phyloP scores from a whole-genome alignment of 164 flowering plant genomes.

The Cinnamomum micranthum region DNA sequence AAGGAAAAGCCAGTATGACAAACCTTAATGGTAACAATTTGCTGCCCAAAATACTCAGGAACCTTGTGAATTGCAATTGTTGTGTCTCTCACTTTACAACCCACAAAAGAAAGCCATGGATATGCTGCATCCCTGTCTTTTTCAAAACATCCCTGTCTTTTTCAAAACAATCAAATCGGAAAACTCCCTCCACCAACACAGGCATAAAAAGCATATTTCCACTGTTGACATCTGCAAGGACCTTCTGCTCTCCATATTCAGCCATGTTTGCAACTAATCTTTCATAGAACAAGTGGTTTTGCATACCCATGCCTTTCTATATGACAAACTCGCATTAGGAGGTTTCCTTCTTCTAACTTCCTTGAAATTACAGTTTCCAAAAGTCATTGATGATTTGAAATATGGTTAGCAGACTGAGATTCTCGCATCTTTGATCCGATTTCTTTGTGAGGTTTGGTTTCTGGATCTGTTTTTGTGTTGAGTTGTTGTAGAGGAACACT shows the following conservation, averaged over 20 bases:
- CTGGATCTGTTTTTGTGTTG: too few relatives aligned
- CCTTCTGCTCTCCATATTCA: conserved; percentile 20
- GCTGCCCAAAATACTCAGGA: conserved; percentile 52
- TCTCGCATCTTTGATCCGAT: too few relatives aligned
- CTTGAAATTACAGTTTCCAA: conserved; percentile 17
- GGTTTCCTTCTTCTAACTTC: conserved; percentile 18
- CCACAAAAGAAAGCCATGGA: conserved; percentile 76
- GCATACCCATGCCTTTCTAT: conserved; percentile 32
- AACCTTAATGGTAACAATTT: conserved; percentile 71
- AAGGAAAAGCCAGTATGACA: conserved; percentile 4
- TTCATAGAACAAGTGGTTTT: conserved; percentile 15
- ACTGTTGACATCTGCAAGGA: conserved; percentile 28
- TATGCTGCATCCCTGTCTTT: conserved; percentile 53
- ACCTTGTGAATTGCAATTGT: conserved; percentile 32
- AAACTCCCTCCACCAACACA: conserved; percentile 77
- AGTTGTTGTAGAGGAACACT: too few relatives aligned
- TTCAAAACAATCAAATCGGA: conserved; percentile 81
- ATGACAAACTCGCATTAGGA: conserved; percentile 31
- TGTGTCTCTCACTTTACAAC: conserved; percentile 53
- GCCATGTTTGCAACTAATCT: conserved; percentile 45
- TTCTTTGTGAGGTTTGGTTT: too few relatives aligned
- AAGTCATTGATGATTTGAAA: neutral
- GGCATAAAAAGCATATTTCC: conserved; percentile 75
- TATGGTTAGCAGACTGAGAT: too few relatives aligned
- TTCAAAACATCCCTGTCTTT: conserved; percentile 58